A percentile compares a stretch with the other conserved stretches of the same genome.
Evolutionary conservation across 1,139 yeast genomes (phyloP).

Genomic region (Yamadazyma jaroonii): DNA sequence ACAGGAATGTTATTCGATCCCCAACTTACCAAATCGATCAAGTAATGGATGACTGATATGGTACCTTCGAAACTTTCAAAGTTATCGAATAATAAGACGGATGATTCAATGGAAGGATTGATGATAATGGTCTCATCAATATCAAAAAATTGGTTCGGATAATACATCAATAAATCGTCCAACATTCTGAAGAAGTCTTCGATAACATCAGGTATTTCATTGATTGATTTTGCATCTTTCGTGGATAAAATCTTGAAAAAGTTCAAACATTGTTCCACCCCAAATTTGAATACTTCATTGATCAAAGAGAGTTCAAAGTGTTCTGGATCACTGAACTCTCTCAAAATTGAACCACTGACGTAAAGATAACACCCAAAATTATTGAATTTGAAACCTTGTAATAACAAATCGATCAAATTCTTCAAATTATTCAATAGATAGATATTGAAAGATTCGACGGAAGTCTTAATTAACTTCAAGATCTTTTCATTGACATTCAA

Average conservation of each 20-base stretch:
- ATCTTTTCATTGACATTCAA: constrained; percentile 69
- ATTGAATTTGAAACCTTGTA: constrained; percentile 67
- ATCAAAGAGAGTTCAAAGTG: constrained; percentile 31
- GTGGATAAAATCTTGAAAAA: constrained; percentile 36
- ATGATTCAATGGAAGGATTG: constrained; percentile 57
- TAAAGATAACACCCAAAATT: constrained; percentile 83
- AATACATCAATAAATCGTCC: constrained; percentile 75
- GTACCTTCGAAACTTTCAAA: constrained; percentile 73
- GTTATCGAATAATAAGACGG: constrained; percentile 50
- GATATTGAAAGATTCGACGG: constrained; percentile 67
- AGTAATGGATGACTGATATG: constrained; percentile 65
- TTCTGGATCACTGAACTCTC: constrained; percentile 69
- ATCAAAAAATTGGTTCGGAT: constrained; percentile 62
- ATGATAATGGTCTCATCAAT: constrained; percentile 43
- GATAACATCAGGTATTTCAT: constrained; percentile 66
- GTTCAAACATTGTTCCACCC: constrained; percentile 41
- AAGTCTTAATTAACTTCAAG: constrained; percentile 63
- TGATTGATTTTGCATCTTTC: constrained; percentile 14
- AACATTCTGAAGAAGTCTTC: constrained; percentile 90
- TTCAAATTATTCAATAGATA: constrained; percentile 63
- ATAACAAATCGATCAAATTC: constrained; percentile 58
- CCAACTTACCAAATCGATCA: constrained; percentile 81
- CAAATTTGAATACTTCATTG: constrained; percentile 47
- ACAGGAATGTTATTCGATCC: constrained; percentile 80
- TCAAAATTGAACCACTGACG: constrained; percentile 82